Base-by-base conservation (phyloP, 2,329 filamentous ascomycete species). In the Pseudovirgaria hyperparasitica region DNA sequence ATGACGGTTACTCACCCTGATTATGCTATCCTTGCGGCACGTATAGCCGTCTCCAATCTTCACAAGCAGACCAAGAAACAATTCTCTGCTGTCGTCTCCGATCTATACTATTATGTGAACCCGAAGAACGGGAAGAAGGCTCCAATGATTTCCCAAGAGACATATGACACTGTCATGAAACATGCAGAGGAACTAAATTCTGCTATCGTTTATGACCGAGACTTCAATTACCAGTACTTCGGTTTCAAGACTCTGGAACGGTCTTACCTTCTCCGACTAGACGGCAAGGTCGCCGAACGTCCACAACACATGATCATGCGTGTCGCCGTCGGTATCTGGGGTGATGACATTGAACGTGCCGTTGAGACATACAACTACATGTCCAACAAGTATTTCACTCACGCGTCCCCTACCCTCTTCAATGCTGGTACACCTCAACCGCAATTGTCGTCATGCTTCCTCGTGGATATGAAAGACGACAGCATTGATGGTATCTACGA, bases 41-140 rank as follows among this genome's bases (percentile, higher is more conserved):
- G 90, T 62, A 96, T 98, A 52, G 90, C 90, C 43, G 90, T 98
- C 29, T 98, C 90, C 50, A 98, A 98, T 65, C 79, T 98, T 33
- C 90, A 98, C 76, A 98, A 98, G 66, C 90, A 98, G 70, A 98
- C 90, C 39, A 96, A 96, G 73, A 98, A 98, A 70, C 87, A 96
- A 55, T 98, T 92, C 67, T 96, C 90, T n/a, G 68, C 82, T 26
- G 90, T 98, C 33, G 72, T 98, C 45, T 77, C 74, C 45, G 90
- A 98, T 48, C 74, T 98, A 22, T 94, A 87, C 63, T 71, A 90
- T 65, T 98, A 94, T 58, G 66, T 92, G 58, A 98, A 98, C 65
- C 85, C 87, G 36, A 92, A 82, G 64, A 98, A 93, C 58, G 63
- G 66, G 37, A 77, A 68, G 42, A 54, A 68, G 6, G 87, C 86